Base-by-base conservation (phyloP, 2,329 filamentous ascomycete species). In the Cladosporium sp. region DNA sequence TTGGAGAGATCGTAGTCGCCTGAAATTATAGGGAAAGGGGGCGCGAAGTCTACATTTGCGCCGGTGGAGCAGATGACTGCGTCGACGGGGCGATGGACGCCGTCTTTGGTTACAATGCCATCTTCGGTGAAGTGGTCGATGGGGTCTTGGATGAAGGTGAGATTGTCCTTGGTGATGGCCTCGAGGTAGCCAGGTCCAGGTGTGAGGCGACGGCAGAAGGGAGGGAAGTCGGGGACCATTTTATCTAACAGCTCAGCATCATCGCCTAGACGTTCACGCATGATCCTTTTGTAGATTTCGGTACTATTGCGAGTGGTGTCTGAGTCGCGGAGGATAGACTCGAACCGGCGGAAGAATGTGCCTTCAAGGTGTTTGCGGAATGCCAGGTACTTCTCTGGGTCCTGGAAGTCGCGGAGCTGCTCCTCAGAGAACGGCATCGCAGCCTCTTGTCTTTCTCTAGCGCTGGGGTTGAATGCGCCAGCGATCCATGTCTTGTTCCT, bases 401-500 rank as follows among this genome's bases (percentile, higher is more conserved):
- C 77, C 47, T 81, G 74, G 67, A 88, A 88, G 0, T 78, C 76
- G 19, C 83, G 75, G 3, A 77, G 74, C 56, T 84, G 77, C 20
- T 85, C 81, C 1, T 79, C 64, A 0, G 76, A 70, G 62, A 82
- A 83, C 0, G 76, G 75, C 45, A 86, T 84, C 0, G 85, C 77
- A 34, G 80, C 80, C 0, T 82, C 73, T 28, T 79, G 80, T 32
- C 83, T 79, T 48, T 75, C 68, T 28, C 62, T 40, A 63, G 81
- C 73, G 58, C 81, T 73, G 34, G 81, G 77, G 0, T 81, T 81
- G 70, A 84, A 87, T 0, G 83, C 82, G 1, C 82, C 78, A 0
- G 86, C 83, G 25, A 89, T 83, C 87, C 87, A 90, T 0, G 86
- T 89, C 32, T 76, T 80, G 63, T 81, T 85, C 9, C 86, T 76